Evolutionary conservation across 179 eudicot genomes (phyloP), one percentile per base, ranked within the genome.

Genomic region (Actinidia arguta): DNA sequence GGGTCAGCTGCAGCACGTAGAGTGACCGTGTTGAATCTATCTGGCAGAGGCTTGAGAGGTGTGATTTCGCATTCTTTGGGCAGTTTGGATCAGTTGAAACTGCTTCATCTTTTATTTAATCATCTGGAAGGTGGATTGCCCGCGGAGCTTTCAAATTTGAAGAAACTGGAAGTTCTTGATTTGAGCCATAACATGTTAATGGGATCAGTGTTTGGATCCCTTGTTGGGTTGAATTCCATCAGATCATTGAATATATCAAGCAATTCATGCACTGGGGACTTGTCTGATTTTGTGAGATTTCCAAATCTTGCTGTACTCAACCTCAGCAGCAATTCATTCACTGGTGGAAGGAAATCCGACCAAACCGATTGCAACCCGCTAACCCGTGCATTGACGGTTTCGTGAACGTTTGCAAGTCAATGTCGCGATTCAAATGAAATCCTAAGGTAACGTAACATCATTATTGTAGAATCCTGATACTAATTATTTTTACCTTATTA

Each of bases 21-120:
- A 86, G 99, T 95, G 72, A 83, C 78, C 52, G 63, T 72, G 83
- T 84, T 96, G 92, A 87, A 83, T 25, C 52, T 94, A 50, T 82
- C 89, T 17, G 80, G 78, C 16, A 88, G 82, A 82, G 92, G 93
- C 73, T 88, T 96, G 72, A 87, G 44, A 83, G 99, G 99, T 8
- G 61, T 58, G 31, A 75, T 94, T 84, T 89, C 97, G 13, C 62
- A 74, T 36, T 90, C 98, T 63, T 31, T 96, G 48, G 88, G 90
- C 80, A 73, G 67, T 14, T 85, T 96, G 78, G 88, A 86, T 70
- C 87, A 81, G 52, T 78, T 96, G 85, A 85, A 81, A 82, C 31
- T 85, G 20, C 93, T 96, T 83, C 92, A 96, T 90, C 93, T 96
- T 73, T 96, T 98, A 0, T 66, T 39, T 71, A 96, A 96, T 83